These are phyloP conservation scores for Beauveria varroae DNA, from an alignment of 2,329 filamentous ascomycete species.

Conservation along the genomic window DNA sequence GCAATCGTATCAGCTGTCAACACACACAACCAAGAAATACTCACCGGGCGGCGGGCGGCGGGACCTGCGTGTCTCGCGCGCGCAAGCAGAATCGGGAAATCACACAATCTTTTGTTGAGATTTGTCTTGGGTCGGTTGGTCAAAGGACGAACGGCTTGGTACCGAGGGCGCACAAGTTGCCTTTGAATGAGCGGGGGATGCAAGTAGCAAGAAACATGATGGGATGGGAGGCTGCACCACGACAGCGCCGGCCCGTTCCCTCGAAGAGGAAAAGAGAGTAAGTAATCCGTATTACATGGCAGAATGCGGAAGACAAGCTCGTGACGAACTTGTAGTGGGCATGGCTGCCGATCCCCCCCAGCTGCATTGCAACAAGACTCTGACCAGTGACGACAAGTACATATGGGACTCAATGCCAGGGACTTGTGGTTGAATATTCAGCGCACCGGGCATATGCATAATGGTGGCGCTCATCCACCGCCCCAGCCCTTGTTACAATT, in stretches of 20 bases:
- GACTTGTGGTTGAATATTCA: not conserved
- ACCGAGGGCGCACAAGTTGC: not conserved
- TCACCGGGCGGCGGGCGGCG: not conserved
- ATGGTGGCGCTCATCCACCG: constrained; percentile 7
- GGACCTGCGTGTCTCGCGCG: not conserved
- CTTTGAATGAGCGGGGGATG: not conserved
- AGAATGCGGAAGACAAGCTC: constrained; percentile 4
- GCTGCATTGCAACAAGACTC: not conserved
- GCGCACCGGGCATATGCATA: constrained; percentile 5
- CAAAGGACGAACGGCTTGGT: not conserved
- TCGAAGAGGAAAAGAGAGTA: not conserved
- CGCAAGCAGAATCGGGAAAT: not conserved
- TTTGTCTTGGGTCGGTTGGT: not conserved
- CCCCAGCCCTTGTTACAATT: not conserved
- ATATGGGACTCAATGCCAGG: too few relatives aligned
- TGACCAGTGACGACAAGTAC: not conserved
- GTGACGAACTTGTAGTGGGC: constrained; percentile 1
- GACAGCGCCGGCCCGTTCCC: not conserved
- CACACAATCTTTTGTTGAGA: not conserved
- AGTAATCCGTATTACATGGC: not conserved
- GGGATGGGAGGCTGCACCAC: not conserved
- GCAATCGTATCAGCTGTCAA: not conserved
- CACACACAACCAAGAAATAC: not conserved
- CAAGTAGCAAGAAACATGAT: not conserved
- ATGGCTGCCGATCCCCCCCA: constrained; percentile 6